These are phyloP conservation scores for Daldinia caldariorum DNA, from an alignment of 495 filamentous ascomycete genomes.

Conservation along the genomic window DNA sequence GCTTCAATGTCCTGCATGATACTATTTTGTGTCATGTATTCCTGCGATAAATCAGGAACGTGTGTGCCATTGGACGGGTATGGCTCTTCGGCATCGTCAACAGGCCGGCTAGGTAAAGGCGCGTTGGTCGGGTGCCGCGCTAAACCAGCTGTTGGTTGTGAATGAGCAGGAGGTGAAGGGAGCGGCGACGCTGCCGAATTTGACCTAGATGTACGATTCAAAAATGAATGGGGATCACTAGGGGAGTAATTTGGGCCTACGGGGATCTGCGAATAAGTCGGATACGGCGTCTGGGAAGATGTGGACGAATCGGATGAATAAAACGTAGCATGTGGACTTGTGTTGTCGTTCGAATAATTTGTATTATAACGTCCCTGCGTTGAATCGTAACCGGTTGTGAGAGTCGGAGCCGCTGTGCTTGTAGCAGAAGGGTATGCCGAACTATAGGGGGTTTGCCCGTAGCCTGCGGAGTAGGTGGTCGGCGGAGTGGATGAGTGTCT, in stretches of 20 bases:
- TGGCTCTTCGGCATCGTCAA: constrained; percentile 55
- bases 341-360: constrained; percentile 32
- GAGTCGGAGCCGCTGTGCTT: constrained; percentile 19
- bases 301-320: constrained; percentile 47
- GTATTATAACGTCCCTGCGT: constrained; percentile 37
- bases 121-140: constrained; percentile 64
- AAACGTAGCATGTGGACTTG: constrained; percentile 42
- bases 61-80: constrained; percentile 48
- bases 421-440: constrained; percentile 47
- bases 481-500: constrained; percentile 47
- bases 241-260: constrained; percentile 57
- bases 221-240: constrained; percentile 54
- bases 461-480: constrained; percentile 44
- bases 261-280: constrained; percentile 58
- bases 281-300: constrained; percentile 57
- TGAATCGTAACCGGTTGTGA: constrained; percentile 36
- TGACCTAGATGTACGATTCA: constrained; percentile 53
- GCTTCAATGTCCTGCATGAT: constrained; percentile 65
- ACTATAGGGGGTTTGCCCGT: constrained; percentile 49
- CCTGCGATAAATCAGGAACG: constrained; percentile 39
- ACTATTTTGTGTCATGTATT: constrained; percentile 57
- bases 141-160: constrained; percentile 49
- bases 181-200: constrained; percentile 55
- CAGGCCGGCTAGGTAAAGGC: constrained; percentile 63
- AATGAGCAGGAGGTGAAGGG: constrained; percentile 52